Evolutionary conservation across 768 basidiomycete genomes (phyloP).

Genomic region (Fomitopsis serialis): DNA sequence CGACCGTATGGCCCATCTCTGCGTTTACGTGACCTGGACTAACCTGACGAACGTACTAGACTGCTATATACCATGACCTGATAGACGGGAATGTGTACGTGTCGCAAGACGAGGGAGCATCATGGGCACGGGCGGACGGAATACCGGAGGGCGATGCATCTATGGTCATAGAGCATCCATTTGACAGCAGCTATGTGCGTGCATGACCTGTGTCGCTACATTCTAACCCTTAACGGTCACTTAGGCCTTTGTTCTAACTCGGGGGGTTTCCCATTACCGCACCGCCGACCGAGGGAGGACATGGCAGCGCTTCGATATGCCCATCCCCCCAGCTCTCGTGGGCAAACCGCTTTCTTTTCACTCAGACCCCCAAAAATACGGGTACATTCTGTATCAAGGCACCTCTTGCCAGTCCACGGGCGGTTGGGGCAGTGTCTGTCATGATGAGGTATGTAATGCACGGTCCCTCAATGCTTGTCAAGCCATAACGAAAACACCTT

Average conservation of each 20-base stretch:
- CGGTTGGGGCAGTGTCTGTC: conserved; percentile 56
- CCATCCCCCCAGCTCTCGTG: conserved; percentile 52
- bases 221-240: not conserved
- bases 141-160: conserved; percentile 51
- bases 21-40: conserved; percentile 1
- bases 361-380: conserved; percentile 63
- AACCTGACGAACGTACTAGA: conserved; percentile 27
- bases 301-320: conserved; percentile 79
- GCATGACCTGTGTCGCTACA: not conserved
- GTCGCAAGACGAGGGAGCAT: conserved; percentile 84
- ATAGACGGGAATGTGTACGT: conserved; percentile 64
- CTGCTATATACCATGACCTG: conserved; percentile 79
- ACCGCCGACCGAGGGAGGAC: conserved; percentile 84
- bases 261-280: conserved; percentile 73
- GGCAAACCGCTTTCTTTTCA: conserved; percentile 81
- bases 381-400: conserved; percentile 77
- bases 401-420: conserved; percentile 44
- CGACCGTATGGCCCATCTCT: conserved; percentile 54
- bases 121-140: conserved; percentile 47
- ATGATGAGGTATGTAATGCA: conserved; percentile 56
- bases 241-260: conserved; percentile 80
- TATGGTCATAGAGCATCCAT: conserved; percentile 84
- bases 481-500: no score
- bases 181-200: conserved; percentile 69
- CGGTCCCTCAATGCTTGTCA: no score